Percentiles rank a stretch among this genome's conserved stretches.
These are phyloP conservation scores for Pseudogymnoascus sp. DNA, from an alignment of 2,329 filamentous ascomycete genomes.

Conservation along the genomic window DNA sequence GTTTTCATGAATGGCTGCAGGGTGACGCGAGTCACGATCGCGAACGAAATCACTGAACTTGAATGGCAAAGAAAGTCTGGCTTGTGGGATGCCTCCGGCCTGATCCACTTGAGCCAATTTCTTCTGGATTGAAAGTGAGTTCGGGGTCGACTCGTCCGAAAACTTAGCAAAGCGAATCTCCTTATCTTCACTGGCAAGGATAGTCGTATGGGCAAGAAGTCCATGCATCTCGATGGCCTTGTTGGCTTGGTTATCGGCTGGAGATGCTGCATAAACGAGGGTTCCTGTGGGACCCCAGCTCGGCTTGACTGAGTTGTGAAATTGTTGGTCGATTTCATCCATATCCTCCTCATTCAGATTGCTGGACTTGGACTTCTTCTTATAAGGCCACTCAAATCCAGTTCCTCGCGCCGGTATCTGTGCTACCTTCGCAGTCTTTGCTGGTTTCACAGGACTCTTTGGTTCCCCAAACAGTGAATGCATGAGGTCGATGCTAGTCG, in stretches of 20 bases:
- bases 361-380: slow-evolving; percentile 66
- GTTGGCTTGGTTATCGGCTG: slow-evolving; percentile 10
- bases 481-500: slow-evolving; percentile 91
- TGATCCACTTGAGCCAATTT: slow-evolving; percentile 46
- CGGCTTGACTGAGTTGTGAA: slow-evolving; percentile 68
- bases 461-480: slow-evolving; percentile 80
- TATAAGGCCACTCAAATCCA: slow-evolving; percentile 68
- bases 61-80: slow-evolving; percentile 39
- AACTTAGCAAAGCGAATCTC: slow-evolving; percentile 60
- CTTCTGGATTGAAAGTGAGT: slow-evolving; percentile 48
- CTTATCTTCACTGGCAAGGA: slow-evolving; percentile 54
- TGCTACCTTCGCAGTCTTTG: slow-evolving; percentile 24
- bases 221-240: slow-evolving; percentile 35
- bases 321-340: slow-evolving; percentile 55
- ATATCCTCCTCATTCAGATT: slow-evolving; percentile 54
- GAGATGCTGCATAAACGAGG: slow-evolving; percentile 52
- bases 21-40: slow-evolving; percentile 32
- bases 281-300: slow-evolving; percentile 71
- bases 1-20: slow-evolving; percentile 55
- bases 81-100: slow-evolving; percentile 52
- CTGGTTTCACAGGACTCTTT: slow-evolving; percentile 48
- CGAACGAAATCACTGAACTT: slow-evolving; percentile 44
- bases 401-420: not conserved
- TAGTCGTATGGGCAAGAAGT: slow-evolving; percentile 45
- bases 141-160: slow-evolving; percentile 49